A percentile compares a stretch with the other conserved stretches of the same genome.
Evolutionary conservation across 1,139 yeast species (phyloP).

Genomic region (Pneumocystis sp.): DNA sequence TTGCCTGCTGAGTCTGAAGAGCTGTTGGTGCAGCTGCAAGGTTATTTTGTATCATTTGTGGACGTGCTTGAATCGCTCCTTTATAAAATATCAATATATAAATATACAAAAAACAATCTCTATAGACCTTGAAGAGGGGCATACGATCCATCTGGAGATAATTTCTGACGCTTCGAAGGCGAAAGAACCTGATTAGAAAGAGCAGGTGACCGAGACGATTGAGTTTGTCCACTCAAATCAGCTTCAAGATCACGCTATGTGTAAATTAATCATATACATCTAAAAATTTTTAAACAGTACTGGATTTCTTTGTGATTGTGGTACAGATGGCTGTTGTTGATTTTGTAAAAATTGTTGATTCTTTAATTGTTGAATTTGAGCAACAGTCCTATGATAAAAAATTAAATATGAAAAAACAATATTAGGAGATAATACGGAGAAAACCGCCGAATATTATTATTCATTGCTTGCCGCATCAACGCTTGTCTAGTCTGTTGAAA

Average conservation of each 20-base stretch:
- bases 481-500: conserved; percentile 18
- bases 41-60: conserved; percentile 5
- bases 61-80: conserved; percentile 1
- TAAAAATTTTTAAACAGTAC: not conserved
- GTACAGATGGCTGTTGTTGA: conserved; percentile 20
- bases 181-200: conserved; percentile 16
- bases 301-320: conserved; percentile 14
- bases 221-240: conserved; percentile 4
- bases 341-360: conserved; percentile 19
- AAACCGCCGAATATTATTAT: conserved; percentile 13
- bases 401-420: not conserved
- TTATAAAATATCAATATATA: not conserved
- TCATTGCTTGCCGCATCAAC: conserved; percentile 20
- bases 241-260: conserved; percentile 2
- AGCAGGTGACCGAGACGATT: conserved; percentile 9
- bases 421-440: conserved; percentile 4
- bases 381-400: conserved; percentile 12
- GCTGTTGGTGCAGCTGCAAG: not conserved
- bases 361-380: conserved; percentile 19
- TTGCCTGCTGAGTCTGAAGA: conserved; percentile 15
- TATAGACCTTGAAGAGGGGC: conserved; percentile 12
- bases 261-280: not conserved
- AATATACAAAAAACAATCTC: not conserved
- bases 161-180: conserved; percentile 26
- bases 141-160: conserved; percentile 26